Conservation (phyloP, 768 basidiomycete species). For the Termitomyces sp. region DNA sequence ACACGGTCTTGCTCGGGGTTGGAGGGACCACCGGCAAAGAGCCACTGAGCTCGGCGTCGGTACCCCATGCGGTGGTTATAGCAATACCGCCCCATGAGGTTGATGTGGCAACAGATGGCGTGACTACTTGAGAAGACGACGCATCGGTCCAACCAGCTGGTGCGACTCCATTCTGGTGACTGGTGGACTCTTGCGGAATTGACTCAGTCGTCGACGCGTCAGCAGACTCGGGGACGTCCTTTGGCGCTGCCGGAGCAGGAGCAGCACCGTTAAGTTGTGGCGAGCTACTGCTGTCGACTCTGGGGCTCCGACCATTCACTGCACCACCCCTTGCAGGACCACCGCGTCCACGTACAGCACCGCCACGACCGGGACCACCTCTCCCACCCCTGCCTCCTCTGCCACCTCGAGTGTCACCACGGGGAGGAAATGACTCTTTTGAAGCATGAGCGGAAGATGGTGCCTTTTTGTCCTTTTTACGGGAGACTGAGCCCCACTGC, state of each 20-base stretch:
- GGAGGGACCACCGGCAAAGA: conserved; percentile 21
- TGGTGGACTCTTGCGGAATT: conserved; percentile 12
- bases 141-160: conserved; percentile 25
- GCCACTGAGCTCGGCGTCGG: conserved; percentile 32
- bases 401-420: conserved; percentile 55
- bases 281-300: conserved; percentile 27
- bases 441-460: conserved; percentile 34
- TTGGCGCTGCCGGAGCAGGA: conserved; percentile 16
- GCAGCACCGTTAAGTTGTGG: conserved; percentile 19
- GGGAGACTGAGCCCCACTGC: conserved; percentile 80
- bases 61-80: conserved; percentile 26
- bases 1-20: conserved; percentile 26
- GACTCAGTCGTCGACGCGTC: conserved; percentile 22
- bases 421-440: conserved; percentile 44
- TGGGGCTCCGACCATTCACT: conserved; percentile 33
- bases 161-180: conserved; percentile 23
- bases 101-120: conserved; percentile 23
- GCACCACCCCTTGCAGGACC: conserved; percentile 37
- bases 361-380: conserved; percentile 57
- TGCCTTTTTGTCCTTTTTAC: conserved; percentile 84
- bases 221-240: conserved; percentile 10
- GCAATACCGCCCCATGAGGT: conserved; percentile 26
- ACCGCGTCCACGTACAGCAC: conserved; percentile 45
- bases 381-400: conserved; percentile 54
- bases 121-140: conserved; percentile 24